Evolutionary conservation across 1,284 basidiomycete genomes (phyloP).

Genomic region (Rhodotorula sp.): DNA sequence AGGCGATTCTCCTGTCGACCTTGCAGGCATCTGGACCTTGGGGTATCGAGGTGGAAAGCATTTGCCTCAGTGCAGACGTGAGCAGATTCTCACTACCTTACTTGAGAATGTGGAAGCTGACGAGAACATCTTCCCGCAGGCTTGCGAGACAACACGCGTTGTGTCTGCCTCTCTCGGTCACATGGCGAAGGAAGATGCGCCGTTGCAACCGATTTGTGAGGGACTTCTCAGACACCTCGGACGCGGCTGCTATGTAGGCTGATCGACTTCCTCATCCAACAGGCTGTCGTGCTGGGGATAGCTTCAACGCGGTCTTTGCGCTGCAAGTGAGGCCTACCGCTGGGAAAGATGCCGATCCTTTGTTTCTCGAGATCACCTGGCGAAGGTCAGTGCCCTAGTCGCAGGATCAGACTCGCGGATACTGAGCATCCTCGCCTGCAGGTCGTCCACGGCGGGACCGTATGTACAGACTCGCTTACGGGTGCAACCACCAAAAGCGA

Average conservation of each 20-base stretch:
- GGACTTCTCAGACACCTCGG: no score
- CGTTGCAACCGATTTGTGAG: not conserved
- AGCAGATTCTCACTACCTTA: conserved; percentile 10
- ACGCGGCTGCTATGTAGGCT: rapidly evolving
- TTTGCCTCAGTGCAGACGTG: conserved; percentile 56
- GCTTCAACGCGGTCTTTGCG: conserved; percentile 59
- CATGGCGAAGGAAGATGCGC: not conserved
- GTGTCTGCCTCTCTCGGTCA: conserved; percentile 16
- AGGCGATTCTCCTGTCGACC: conserved; percentile 58
- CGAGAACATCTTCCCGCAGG: not conserved
- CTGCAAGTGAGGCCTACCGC: conserved; percentile 52
- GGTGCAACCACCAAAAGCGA: conserved; percentile 4
- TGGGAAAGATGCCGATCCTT: conserved; percentile 56
- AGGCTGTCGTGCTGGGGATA: conserved; percentile 66
- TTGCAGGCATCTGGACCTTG: conserved; percentile 54
- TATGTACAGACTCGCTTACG: conserved; percentile 2
- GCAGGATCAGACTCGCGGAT: not conserved
- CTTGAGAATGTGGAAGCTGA: not conserved
- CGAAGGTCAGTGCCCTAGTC: conserved; percentile 55
- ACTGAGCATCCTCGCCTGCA: not conserved
- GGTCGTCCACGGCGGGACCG: not conserved
- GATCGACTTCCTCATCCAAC: not conserved
- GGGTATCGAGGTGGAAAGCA: conserved; percentile 44
- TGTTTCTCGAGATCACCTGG: conserved; percentile 62
- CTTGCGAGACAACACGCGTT: not conserved